Base-by-base conservation (phyloP, 23 red algal genomes). In the Agarophyton chilense region DNA sequence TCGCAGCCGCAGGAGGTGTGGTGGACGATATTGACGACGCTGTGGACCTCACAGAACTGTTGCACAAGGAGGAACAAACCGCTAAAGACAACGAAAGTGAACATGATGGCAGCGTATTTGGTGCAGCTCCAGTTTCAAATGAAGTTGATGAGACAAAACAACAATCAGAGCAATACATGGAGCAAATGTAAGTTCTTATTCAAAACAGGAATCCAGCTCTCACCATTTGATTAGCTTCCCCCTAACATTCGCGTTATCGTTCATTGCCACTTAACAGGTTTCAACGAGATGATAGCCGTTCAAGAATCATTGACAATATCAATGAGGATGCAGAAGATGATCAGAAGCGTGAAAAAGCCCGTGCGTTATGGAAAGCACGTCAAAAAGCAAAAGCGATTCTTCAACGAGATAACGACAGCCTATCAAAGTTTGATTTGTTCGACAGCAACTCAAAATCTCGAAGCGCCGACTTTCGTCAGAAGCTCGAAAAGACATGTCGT, bases 291-390 rank as follows among this genome's bases (percentile, higher is more conserved):
- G 85, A 89, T 28, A 89, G 85, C 42, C 68, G 71, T 11, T 89
- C 67, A 19, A 74, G 55, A 78, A 50, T 61, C 39, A 2, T 77
- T 12, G 72, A 77, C 43, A 53, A 77, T 19, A 42, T 62, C 14
- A 36, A 66, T 38, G 85, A 89, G 24, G 54, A 78, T 24, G 4
- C 32, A 44, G 71, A 89, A 71, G 40, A 64, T 77, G 54, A 34
- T 10, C 52, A 49, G 25, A 74, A 77, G 41, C 85, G 85, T 19
- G 85, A 77, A 21, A 77, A 89, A 34, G 71, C 70, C 19, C 71
- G 85, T 24, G 68, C 71, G 11, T 49, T 89, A 17, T 89, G 85
- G 85, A 89, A 89, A 63, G 85, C 85, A n/a, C 67, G 85, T 39
- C 85, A 89, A 52, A 89, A 89, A 35, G 46, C 60, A 19, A 89